phyloP scores from a whole-genome alignment of 129 eudicot genomes.

The Chrysanthemum seticuspe region DNA sequence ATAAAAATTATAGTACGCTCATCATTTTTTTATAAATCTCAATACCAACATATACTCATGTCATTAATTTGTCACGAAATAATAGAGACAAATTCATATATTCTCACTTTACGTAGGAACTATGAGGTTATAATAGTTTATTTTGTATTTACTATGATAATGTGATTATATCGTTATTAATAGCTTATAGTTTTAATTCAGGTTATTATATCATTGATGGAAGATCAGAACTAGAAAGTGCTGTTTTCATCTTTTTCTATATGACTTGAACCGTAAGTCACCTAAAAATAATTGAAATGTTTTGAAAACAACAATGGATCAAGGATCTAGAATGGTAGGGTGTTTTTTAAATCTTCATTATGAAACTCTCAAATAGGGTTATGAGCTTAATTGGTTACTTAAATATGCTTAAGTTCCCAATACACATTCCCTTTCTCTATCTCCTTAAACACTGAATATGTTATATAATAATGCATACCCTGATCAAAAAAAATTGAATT shows the following conservation, averaged over 20 bases:
- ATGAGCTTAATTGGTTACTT: conserved; percentile 28
- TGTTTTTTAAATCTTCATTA: conserved; percentile 22
- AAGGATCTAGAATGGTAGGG: conserved; percentile 21
- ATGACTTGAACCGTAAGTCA: conserved; percentile 21
- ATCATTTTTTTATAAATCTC: too few species aligned
- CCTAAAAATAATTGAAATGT: conserved; percentile 27
- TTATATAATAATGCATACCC: neutral
- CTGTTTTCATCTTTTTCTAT: conserved; percentile 22
- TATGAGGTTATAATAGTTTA: too few species aligned
- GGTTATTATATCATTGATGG: conserved; percentile 24
- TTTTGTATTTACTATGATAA: too few species aligned
- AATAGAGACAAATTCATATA: too few species aligned
- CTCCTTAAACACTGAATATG: neutral
- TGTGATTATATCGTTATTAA: too few species aligned
- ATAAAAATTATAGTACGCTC: too few species aligned
- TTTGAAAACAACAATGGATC: conserved; percentile 19
- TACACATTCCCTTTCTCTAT: conserved; percentile 28
- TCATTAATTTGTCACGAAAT: too few species aligned
- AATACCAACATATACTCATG: too few species aligned
- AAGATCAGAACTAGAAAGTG: conserved; percentile 26
- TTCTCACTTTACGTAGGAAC: too few species aligned
- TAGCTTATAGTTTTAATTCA: too few species aligned
- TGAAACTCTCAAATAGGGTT: conserved; percentile 22
- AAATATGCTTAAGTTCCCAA: conserved; percentile 39
- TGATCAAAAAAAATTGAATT: neutral